Evolutionary conservation across 2,329 filamentous ascomycete species (phyloP).

Genomic region (Exserohilum rostratum): DNA sequence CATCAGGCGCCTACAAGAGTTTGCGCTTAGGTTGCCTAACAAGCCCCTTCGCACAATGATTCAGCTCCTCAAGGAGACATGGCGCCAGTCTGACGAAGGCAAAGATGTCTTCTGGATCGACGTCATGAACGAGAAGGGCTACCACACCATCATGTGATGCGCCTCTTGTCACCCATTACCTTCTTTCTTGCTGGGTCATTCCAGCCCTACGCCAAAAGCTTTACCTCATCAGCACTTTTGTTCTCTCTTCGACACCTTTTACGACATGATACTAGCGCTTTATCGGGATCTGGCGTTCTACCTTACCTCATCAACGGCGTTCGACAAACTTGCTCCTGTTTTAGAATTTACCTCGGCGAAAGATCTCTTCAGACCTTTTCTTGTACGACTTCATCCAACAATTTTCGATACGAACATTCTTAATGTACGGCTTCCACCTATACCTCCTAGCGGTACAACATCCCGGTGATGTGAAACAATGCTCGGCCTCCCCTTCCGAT

Average conservation of each 20-base stretch:
- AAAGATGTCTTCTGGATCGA: slow-evolving; percentile 62
- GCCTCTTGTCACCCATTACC: slow-evolving; percentile 5
- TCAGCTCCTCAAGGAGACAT: slow-evolving; percentile 59
- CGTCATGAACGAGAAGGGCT: slow-evolving; percentile 62
- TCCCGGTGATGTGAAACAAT: slow-evolving; percentile 30
- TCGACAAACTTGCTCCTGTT: slow-evolving; percentile 14
- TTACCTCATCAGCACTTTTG: slow-evolving; percentile 1
- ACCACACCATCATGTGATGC: slow-evolving; percentile 62
- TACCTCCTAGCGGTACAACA: slow-evolving; percentile 22
- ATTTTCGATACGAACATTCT: slow-evolving; percentile 24
- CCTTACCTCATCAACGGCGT: slow-evolving; percentile 9
- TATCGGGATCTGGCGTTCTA: slow-evolving; percentile 13
- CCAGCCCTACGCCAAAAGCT: slow-evolving; percentile 1
- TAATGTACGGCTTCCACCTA: slow-evolving; percentile 37
- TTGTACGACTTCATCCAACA: slow-evolving; percentile 17
- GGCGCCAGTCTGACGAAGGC: slow-evolving; percentile 58
- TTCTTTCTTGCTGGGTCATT: slow-evolving; percentile 1
- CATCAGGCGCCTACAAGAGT: slow-evolving; percentile 54
- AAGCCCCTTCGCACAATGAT: slow-evolving; percentile 59
- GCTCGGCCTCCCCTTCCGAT: slow-evolving; percentile 16
- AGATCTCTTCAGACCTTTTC: slow-evolving; percentile 21
- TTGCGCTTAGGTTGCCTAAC: slow-evolving; percentile 57
- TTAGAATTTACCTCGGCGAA: slow-evolving; percentile 12
- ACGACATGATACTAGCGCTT: slow-evolving; percentile 2
- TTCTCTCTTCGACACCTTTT: slow-evolving; percentile 8